These are phyloP conservation scores for Ophiocordyceps polyrhachis-furcata DNA, from an alignment of 2,329 filamentous ascomycete genomes.

Conservation along the genomic window DNA sequence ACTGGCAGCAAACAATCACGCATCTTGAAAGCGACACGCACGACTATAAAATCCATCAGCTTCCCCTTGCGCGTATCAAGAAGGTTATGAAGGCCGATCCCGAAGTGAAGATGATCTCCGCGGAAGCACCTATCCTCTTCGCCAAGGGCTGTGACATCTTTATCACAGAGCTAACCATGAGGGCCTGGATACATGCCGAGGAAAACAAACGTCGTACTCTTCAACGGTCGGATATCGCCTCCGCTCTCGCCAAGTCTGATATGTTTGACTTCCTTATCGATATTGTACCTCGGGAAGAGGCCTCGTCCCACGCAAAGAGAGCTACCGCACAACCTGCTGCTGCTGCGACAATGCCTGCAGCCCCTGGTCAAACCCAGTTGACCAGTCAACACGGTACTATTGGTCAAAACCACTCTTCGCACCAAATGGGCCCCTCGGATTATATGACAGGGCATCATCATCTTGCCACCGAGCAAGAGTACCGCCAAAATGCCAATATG, in stretches of 20 bases:
- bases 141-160: conserved; percentile 98
- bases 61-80: conserved; percentile 95
- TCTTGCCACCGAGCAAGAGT: conserved; percentile 54
- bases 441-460: conserved; percentile 49
- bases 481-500: conserved; percentile 62
- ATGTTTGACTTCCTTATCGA: conserved; percentile 99
- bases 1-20: conserved; percentile 97
- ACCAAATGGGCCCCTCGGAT: conserved; percentile 39
- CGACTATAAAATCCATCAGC: conserved; percentile 95
- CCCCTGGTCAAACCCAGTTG: conserved; percentile 31
- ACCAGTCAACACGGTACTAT: conserved; percentile 30
- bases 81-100: conserved; percentile 99
- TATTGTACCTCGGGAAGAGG: conserved; percentile 92
- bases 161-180: conserved; percentile 97
- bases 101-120: conserved; percentile 99
- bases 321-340: conserved; percentile 32
- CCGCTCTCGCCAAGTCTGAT: conserved; percentile 87
- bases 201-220: conserved; percentile 95
- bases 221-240: conserved; percentile 91
- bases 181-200: conserved; percentile 97
- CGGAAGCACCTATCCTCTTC: conserved; percentile 92
- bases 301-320: conserved; percentile 67
- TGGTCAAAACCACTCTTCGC: conserved; percentile 35
- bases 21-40: conserved; percentile 89
- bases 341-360: conserved; percentile 14